Percentiles rank a stretch among this genome's conserved stretches.
These are phyloP conservation scores for Taiwanofungus camphoratus DNA, from an alignment of 1,284 basidiomycete genomes.

Conservation along the genomic window DNA sequence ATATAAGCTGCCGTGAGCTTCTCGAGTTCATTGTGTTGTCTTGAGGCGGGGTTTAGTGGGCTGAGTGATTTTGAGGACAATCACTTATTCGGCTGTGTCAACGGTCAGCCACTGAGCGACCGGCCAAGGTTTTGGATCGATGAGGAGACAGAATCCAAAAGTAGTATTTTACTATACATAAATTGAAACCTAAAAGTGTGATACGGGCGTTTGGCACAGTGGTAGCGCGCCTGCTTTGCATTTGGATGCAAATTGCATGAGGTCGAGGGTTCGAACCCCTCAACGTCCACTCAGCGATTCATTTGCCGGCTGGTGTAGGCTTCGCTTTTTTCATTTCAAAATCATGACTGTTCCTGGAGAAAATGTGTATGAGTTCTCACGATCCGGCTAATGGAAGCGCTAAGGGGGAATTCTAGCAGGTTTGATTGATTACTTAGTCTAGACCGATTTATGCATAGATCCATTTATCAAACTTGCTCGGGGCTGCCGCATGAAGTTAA, in stretches of 20 bases:
- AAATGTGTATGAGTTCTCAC: constrained; percentile 3
- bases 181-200: too few relatives aligned
- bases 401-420: constrained; percentile 19
- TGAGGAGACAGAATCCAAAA: too few relatives aligned
- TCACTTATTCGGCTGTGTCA: too few relatives aligned
- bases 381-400: constrained; percentile 10
- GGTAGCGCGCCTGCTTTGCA: constrained; percentile 27
- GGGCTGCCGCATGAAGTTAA: constrained; percentile 4
- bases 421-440: constrained; percentile 24
- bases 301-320: not conserved
- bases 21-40: too few relatives aligned
- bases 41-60: too few relatives aligned
- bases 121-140: too few relatives aligned
- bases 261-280: constrained; percentile 26
- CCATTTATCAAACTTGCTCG: constrained; percentile 16
- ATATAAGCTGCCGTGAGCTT: too few relatives aligned
- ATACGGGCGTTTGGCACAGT: constrained; percentile 24
- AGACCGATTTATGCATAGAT: constrained; percentile 11
- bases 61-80: too few relatives aligned
- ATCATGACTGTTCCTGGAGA: not conserved
- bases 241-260: constrained; percentile 15
- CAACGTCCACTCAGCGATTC: constrained; percentile 16
- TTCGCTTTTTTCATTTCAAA: constrained; percentile 5
- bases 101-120: too few relatives aligned
- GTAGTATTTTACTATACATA: too few relatives aligned